These are phyloP conservation scores for Candida nemodendra DNA, from an alignment of 805 yeast species.

Conservation along the genomic window DNA sequence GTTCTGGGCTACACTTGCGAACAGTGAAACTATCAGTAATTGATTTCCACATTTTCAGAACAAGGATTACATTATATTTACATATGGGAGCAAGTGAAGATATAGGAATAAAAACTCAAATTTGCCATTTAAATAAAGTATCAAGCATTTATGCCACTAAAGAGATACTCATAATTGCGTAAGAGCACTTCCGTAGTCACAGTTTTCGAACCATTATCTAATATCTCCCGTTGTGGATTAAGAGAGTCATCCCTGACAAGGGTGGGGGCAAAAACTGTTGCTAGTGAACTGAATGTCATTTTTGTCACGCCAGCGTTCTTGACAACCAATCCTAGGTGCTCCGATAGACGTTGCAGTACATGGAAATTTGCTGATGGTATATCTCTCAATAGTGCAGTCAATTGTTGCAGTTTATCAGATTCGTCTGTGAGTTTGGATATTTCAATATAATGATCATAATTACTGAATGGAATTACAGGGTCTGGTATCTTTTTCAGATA, in stretches of 20 bases:
- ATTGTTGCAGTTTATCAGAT: slow-evolving; percentile 37
- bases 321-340: slow-evolving; percentile 65
- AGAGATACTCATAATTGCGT: slow-evolving; percentile 42
- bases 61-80: too few relatives aligned
- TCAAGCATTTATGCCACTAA: slow-evolving; percentile 16
- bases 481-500: slow-evolving; percentile 81
- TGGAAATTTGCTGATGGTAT: slow-evolving; percentile 69
- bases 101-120: too few relatives aligned
- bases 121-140: too few relatives aligned
- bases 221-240: slow-evolving; percentile 76
- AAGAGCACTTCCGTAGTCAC: slow-evolving; percentile 73
- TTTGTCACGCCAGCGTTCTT: slow-evolving; percentile 55
- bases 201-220: slow-evolving; percentile 80
- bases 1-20: too few relatives aligned
- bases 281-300: slow-evolving; percentile 80
- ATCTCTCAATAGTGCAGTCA: slow-evolving; percentile 44
- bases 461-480: slow-evolving; percentile 72
- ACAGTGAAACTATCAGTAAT: too few relatives aligned
- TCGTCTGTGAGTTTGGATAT: slow-evolving; percentile 39
- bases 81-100: too few relatives aligned
- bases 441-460: slow-evolving; percentile 65
- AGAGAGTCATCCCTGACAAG: slow-evolving; percentile 62
- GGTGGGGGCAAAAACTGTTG: slow-evolving; percentile 95
- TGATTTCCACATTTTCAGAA: too few relatives aligned
- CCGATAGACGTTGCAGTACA: slow-evolving; percentile 53